Conservation (phyloP, 257 asterid genomes). For the Nemophila menziesii region DNA sequence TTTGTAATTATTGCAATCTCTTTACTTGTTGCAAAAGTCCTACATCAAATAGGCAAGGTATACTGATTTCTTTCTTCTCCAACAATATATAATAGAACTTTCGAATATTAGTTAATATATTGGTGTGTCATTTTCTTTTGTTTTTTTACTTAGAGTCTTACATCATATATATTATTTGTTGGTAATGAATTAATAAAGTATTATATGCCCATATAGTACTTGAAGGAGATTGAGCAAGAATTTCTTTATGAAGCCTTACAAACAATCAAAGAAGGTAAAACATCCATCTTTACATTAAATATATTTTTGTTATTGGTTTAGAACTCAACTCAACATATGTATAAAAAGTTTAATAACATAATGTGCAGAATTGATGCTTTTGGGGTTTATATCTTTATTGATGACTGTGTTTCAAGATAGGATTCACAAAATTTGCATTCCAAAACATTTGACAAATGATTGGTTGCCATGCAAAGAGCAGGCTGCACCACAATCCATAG, state of each 20-base stretch:
- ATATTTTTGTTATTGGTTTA: no score
- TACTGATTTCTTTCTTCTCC: not conserved
- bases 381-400: slow-evolving; percentile 61
- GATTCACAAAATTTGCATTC: slow-evolving; percentile 36
- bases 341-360: not conserved
- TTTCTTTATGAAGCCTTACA: slow-evolving; percentile 48
- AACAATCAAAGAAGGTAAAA: slow-evolving; percentile 57
- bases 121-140: not conserved
- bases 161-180: not conserved
- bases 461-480: slow-evolving; percentile 51
- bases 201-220: no score
- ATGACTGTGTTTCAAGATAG: slow-evolving; percentile 33
- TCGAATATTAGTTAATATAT: no score
- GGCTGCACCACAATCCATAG: slow-evolving; percentile 10
- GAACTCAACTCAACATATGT: no score
- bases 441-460: slow-evolving; percentile 22
- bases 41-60: slow-evolving; percentile 56
- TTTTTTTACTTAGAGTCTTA: no score
- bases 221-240: slow-evolving; percentile 34
- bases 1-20: slow-evolving; percentile 48
- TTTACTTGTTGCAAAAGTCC: slow-evolving; percentile 33
- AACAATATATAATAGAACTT: no score
- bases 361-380: slow-evolving; percentile 55
- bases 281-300: no score
- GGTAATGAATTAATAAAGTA: not conserved